Evolutionary conservation across 306 rosid genomes (phyloP).

Genomic region (Lablab purpureus): DNA sequence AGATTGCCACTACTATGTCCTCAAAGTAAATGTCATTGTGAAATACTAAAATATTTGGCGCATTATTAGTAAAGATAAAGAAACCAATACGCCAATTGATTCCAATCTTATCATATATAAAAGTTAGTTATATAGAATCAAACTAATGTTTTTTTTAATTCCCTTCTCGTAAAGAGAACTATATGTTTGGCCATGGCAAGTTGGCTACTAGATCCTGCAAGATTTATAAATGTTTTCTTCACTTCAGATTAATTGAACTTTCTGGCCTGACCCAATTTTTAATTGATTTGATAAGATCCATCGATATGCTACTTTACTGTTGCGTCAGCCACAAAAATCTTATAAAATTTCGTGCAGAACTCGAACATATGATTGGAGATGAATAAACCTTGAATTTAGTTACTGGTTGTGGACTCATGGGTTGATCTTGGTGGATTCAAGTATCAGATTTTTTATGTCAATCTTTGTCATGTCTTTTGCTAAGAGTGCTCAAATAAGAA

Average conservation of each 20-base stretch:
- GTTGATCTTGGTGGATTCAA: not conserved
- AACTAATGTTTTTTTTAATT: not conserved
- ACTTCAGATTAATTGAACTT: constrained; percentile 25
- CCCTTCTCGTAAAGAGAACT: constrained; percentile 33
- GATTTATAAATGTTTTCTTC: constrained; percentile 9
- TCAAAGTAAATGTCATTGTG: not conserved
- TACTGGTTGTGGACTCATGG: not conserved
- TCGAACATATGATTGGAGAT: constrained; percentile 10
- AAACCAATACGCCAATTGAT: constrained; percentile 27
- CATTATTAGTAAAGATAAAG: constrained; percentile 38
- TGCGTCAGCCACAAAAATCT: constrained; percentile 5
- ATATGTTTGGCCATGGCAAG: constrained; percentile 18
- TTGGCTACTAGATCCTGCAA: not conserved
- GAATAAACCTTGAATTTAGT: not conserved
- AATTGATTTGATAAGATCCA: not conserved
- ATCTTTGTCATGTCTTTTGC: not conserved
- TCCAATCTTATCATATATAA: constrained; percentile 19
- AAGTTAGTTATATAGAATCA: constrained; percentile 15
- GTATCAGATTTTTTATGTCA: not conserved
- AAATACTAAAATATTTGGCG: constrained; percentile 36
- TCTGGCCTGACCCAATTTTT: constrained; percentile 18
- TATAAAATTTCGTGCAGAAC: not conserved
- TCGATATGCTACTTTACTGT: constrained; percentile 2
- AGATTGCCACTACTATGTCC: constrained; percentile 1
- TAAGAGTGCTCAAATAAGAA: not conserved